These are phyloP conservation scores for Fagopyrum tataricum DNA, from an alignment of 148 eudicot species.

Conservation along the genomic window DNA sequence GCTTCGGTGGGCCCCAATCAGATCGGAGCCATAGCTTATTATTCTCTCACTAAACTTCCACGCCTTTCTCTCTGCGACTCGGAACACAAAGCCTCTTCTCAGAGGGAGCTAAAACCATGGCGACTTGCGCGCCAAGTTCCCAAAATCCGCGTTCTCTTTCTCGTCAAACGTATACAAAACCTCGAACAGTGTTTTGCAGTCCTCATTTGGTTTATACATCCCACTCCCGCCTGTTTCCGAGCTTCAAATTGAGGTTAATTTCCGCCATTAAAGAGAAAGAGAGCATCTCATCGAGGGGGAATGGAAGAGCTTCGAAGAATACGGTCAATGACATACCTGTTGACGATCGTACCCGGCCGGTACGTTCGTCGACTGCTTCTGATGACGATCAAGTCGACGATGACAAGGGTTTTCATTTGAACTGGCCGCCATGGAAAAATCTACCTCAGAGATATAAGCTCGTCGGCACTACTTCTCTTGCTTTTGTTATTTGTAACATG, in stretches of 20 bases:
- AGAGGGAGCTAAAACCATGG: conserved; percentile 10
- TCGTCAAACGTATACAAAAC: background rate
- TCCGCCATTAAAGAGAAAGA: conserved; percentile 45
- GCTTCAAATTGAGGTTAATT: conserved; percentile 20
- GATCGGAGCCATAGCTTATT: conserved; percentile 15
- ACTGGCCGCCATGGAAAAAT: conserved; percentile 77
- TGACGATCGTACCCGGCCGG: conserved; percentile 32
- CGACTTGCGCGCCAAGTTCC: conserved; percentile 13
- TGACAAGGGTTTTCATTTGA: conserved; percentile 38
- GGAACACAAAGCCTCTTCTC: background rate
- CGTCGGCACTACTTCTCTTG: conserved; percentile 86
- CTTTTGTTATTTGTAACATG: conserved; percentile 97
- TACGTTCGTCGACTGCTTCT: conserved; percentile 9
- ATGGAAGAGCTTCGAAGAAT: conserved; percentile 10
- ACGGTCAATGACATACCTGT: conserved; percentile 26
- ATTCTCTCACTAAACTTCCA: background rate
- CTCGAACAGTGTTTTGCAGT: background rate
- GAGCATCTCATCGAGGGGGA: conserved; percentile 20
- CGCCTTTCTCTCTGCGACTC: background rate
- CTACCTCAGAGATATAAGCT: conserved; percentile 83
- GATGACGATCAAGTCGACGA: conserved; percentile 22
- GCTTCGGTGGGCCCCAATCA: conserved; percentile 3
- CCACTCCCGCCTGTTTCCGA: conserved; percentile 14
- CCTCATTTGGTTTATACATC: conserved; percentile 18
- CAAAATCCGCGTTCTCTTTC: background rate